A percentile compares a stretch with the other conserved stretches of the same genome.
phyloP scores from a whole-genome alignment of 2,329 filamentous ascomycete genomes.

The Ophiostoma australiae region DNA sequence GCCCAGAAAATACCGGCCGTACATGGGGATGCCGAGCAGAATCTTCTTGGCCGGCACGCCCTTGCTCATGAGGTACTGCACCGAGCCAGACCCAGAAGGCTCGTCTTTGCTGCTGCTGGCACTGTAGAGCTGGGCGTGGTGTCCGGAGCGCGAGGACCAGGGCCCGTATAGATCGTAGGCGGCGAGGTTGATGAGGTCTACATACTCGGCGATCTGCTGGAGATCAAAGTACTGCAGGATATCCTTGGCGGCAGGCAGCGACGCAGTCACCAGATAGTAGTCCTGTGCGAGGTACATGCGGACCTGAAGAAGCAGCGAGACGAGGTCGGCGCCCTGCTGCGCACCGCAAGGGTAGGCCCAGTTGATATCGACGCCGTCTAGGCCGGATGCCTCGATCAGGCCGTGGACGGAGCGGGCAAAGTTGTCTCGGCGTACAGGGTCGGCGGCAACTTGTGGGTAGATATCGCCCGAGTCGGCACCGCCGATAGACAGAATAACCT shows the following conservation, averaged over 20 bases:
- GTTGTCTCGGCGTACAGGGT: constrained; percentile 56
- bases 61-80: constrained; percentile 59
- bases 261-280: constrained; percentile 64
- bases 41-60: constrained; percentile 68
- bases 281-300: constrained; percentile 64
- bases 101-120: constrained; percentile 53
- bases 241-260: constrained; percentile 63
- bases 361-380: constrained; percentile 74
- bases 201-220: constrained; percentile 53
- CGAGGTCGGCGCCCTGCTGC: constrained; percentile 64
- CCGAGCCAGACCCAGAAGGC: constrained; percentile 59
- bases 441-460: constrained; percentile 63
- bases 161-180: constrained; percentile 73
- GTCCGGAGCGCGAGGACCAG: constrained; percentile 63
- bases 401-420: constrained; percentile 64
- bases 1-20: constrained; percentile 68
- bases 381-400: constrained; percentile 64
- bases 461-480: constrained; percentile 60
- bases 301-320: constrained; percentile 61
- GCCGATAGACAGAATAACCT: constrained; percentile 72
- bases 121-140: constrained; percentile 70
- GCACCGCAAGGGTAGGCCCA: constrained; percentile 70
- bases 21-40: constrained; percentile 68
- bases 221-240: constrained; percentile 67
- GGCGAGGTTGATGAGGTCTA: constrained; percentile 75